phyloP scores from a whole-genome alignment of 1,284 basidiomycete genomes.

The Leccinum brunneo-olivaceum region DNA sequence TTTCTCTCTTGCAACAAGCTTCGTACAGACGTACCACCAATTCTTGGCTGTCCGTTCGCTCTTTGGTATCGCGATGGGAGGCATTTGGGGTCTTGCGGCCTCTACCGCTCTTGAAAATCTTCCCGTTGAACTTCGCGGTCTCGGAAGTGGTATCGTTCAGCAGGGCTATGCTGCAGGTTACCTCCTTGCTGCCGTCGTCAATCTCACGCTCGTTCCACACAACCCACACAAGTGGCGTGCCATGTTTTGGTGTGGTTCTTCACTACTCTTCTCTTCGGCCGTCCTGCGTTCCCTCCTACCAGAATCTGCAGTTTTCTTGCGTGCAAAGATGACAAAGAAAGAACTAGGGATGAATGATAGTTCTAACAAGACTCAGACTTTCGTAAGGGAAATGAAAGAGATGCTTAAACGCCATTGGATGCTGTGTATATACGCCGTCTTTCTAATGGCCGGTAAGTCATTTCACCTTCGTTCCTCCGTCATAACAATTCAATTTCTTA shows the following conservation, averaged over 20 bases:
- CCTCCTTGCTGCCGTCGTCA: constrained; percentile 64
- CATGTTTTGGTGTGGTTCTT: constrained; percentile 66
- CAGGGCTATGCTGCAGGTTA: constrained; percentile 74
- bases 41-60: constrained; percentile 72
- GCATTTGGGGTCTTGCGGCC: constrained; percentile 72
- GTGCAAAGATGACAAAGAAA: constrained; percentile 46
- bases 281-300: constrained; percentile 67
- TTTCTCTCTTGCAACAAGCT: constrained; percentile 76
- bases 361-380: constrained; percentile 59
- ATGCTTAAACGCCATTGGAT: constrained; percentile 88
- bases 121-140: constrained; percentile 80
- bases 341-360: constrained; percentile 33
- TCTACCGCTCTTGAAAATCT: constrained; percentile 86
- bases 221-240: constrained; percentile 49
- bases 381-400: constrained; percentile 60
- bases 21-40: constrained; percentile 56
- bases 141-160: constrained; percentile 83
- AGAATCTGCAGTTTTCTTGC: constrained; percentile 74
- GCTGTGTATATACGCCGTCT: constrained; percentile 76
- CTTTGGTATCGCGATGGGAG: constrained; percentile 87
- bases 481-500: background rate
- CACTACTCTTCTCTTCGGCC: constrained; percentile 74
- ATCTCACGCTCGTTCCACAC: constrained; percentile 63
- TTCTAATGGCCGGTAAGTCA: constrained; percentile 69
- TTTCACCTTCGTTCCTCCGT: background rate